Conservation (phyloP, 192 early-diverging fungal genomes). For the Entomortierella lignicola region DNA sequence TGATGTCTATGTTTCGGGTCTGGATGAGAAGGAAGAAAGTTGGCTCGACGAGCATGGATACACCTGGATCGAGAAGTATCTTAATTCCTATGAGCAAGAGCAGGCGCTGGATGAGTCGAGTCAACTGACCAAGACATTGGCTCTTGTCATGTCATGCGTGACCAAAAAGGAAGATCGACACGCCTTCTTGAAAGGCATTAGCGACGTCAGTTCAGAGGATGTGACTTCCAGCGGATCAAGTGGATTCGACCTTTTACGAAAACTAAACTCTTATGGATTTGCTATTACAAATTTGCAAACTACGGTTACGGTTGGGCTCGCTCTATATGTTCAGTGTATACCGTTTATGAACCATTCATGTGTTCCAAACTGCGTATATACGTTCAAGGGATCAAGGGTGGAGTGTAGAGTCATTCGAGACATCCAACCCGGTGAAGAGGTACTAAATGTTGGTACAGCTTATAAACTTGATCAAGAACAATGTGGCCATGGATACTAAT, state of each 20-base stretch:
- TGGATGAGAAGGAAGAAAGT: conserved; percentile 46
- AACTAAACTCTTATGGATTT: conserved; percentile 37
- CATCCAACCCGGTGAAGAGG: conserved; percentile 46
- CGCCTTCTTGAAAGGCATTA: conserved; percentile 10
- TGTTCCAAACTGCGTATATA: conserved; percentile 47
- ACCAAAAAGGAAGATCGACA: conserved; percentile 31
- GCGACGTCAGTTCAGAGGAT: neutral
- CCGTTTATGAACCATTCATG: conserved; percentile 49
- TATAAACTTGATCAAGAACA: neutral
- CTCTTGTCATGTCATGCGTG: conserved; percentile 41
- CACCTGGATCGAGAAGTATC: conserved; percentile 32
- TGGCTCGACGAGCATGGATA: conserved; percentile 45
- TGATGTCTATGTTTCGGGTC: conserved; percentile 41
- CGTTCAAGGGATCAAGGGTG: conserved; percentile 34
- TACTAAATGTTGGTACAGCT: neutral
- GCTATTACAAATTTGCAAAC: conserved; percentile 38
- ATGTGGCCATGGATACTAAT: neutral
- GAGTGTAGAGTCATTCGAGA: conserved; percentile 46
- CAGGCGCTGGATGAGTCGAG: conserved; percentile 19
- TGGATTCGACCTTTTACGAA: conserved; percentile 28
- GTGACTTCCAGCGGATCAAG: neutral
- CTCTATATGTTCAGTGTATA: conserved; percentile 44
- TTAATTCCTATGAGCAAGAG: conserved; percentile 18
- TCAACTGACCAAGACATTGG: conserved; percentile 35
- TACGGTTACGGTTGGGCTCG: conserved; percentile 22